Evolutionary conservation across 23 red algal genomes (phyloP), one percentile per base, ranked within the genome.

Genomic region (Chondrus crispus): DNA sequence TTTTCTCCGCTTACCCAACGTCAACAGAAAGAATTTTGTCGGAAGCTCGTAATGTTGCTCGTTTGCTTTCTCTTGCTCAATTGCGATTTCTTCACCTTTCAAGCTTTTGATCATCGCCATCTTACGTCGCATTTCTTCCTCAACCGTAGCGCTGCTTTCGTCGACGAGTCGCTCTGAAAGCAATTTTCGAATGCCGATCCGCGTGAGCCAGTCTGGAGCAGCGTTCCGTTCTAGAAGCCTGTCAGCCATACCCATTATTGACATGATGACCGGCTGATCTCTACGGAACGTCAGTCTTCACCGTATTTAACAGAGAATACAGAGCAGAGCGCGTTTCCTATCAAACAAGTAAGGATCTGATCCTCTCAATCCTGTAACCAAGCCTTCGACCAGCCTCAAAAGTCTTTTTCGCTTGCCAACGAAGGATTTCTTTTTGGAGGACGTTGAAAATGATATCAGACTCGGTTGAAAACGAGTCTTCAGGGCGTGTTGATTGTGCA

Each of bases 41-140:
- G 97, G 93, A 24, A 99, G 35, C 68, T 99, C 97, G 77, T 99
- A 99, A 54, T 99, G 97, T 71, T 99, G 97, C 70, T 94, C 94
- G 86, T 99, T 99, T 16, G 97, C 97, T 73, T 85, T 83, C 36
- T 92, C 87, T 16, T 95, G 93, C 33, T 95, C 33, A 9, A 96
- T 63, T 3, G 97, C 97, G 39, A 99, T 93, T 20, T 38, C 72
- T 10, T 41, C 46, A 10, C 13, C 12, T 26, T 53, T 13, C 64
- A 99, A 58, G 26, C 73, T 45, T 35, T 66, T 37, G 12, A 99
- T 85, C 74, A 99, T 93, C 36, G 83, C 50, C 97, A 85, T 87
- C 80, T 95, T 89, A 12, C 62, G 73, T 39, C 93, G 58, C 45
- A 89, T 89, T 14, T 88, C 90, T 19, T 85, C 84, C 49, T 94